Conservation (phyloP, 2,329 filamentous ascomycete species). For the Fusarium sublunatum region DNA sequence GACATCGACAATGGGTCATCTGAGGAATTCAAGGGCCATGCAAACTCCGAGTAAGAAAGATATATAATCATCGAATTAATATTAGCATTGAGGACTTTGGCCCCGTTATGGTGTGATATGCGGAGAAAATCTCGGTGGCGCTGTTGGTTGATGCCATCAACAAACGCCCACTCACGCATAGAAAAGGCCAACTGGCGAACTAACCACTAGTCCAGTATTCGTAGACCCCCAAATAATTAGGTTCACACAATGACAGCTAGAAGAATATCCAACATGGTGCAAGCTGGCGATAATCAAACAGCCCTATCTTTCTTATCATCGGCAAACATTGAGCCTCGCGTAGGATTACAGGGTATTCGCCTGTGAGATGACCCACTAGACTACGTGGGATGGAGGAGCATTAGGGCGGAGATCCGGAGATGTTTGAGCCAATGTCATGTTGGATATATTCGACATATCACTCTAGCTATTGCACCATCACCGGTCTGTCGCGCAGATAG, state of each 20-base stretch:
- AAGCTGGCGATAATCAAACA: neutral
- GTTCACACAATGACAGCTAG: neutral
- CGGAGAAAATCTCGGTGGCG: slow-evolving; percentile 7
- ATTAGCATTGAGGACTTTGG: too few species aligned
- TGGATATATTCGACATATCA: neutral
- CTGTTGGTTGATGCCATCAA: slow-evolving; percentile 2
- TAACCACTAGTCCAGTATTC: neutral
- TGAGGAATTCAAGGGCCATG: too few species aligned
- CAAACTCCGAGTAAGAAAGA: too few species aligned
- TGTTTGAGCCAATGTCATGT: neutral
- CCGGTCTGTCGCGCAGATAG: neutral
- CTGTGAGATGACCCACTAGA: too few species aligned
- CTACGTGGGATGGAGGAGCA: too few species aligned
- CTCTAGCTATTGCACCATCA: slow-evolving; percentile 3
- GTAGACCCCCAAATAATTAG: too few species aligned
- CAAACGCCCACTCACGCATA: neutral
- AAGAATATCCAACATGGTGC: too few species aligned
- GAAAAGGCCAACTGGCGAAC: neutral
- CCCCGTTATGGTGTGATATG: neutral
- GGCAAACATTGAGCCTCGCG: neutral
- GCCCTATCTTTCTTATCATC: neutral
- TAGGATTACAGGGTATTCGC: neutral
- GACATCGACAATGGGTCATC: too few species aligned
- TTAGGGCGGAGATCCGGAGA: neutral
- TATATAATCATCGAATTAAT: too few species aligned